These are phyloP conservation scores for Debaryomyces nepalensis DNA, from an alignment of 1,139 yeast genomes.

Conservation along the genomic window DNA sequence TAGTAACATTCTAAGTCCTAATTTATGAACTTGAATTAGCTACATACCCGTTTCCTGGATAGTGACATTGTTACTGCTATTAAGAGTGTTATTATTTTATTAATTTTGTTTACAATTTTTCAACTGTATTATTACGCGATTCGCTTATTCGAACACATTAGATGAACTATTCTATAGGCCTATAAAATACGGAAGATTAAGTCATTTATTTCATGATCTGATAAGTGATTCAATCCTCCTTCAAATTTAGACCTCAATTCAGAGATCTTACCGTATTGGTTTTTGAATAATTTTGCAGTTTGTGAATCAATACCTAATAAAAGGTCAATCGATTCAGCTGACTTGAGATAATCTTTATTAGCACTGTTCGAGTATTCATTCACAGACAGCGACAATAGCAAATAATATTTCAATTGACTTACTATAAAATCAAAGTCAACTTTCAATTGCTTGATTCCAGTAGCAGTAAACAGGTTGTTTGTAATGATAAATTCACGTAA, in stretches of 20 bases:
- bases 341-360: slow-evolving; percentile 35
- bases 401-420: slow-evolving; percentile 33
- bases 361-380: slow-evolving; percentile 28
- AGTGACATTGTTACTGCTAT: slow-evolving; percentile 39
- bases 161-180: neutral
- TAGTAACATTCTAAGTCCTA: slow-evolving; percentile 5
- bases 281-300: slow-evolving; percentile 24
- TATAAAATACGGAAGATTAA: slow-evolving; percentile 35
- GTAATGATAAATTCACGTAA: slow-evolving; percentile 64
- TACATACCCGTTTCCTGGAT: slow-evolving; percentile 46
- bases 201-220: slow-evolving; percentile 40
- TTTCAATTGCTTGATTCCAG: slow-evolving; percentile 61
- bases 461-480: slow-evolving; percentile 60
- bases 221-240: slow-evolving; percentile 29
- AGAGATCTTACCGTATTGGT: slow-evolving; percentile 20
- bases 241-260: slow-evolving; percentile 31
- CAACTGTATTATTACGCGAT: slow-evolving; percentile 8
- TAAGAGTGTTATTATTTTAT: no score
- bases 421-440: slow-evolving; percentile 57
- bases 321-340: slow-evolving; percentile 46
- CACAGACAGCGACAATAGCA: slow-evolving; percentile 21
- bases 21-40: neutral
- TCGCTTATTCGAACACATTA: neutral
- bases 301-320: slow-evolving; percentile 33
- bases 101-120: slow-evolving; percentile 11